Evolutionary conservation across 140 eudicot genomes (phyloP), one percentile per base, ranked within the genome.

Genomic region (Artemisia princeps): DNA sequence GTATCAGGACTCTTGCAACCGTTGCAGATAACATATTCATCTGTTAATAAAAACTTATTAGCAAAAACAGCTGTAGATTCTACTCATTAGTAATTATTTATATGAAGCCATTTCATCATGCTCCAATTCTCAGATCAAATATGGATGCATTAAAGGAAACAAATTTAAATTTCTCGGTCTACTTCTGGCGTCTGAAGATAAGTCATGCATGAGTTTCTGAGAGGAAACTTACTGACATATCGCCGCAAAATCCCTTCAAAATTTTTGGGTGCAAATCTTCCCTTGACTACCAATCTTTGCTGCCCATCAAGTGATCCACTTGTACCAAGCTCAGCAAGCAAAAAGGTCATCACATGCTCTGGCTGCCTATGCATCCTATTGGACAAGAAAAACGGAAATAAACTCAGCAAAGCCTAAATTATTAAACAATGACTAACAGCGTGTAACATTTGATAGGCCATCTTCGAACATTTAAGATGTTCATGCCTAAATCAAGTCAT

Each of bases 1-100:
- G 97, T 90, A 72, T 90, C 95, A 4, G 95, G 88, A 71, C 95
- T 90, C 65, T 90, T 87, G 82, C 97, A 87, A 65, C 97, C 95
- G 65, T 86, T 84, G 79, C 97, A 90, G 67, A 87, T 84, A 67
- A 90, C 97, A 75, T 90, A 86, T 71, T 86, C 96, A 78, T 89
- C 95, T 89, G 79, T 28, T 53, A 60, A 63, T 0, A 9, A 0
- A 70, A 67, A 13, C 49, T 14, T 13, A 60, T 73, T 44, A 55
- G 62, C 61, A 55, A 61, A 22, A 15, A 37, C 33, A 6, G 9
- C 2, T 6, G 10, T 37, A 37, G 44, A 37, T 37, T 37, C 44
- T 37, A 6, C 44, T 1, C 9, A 37, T 37, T 5, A 0, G 44
- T 37, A 37, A 37, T 37, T 6, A 37, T 37, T 6, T 37, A 37